Evolutionary conservation across 2,329 filamentous ascomycete species (phyloP), one percentile per base, ranked within the genome.

Genomic region (Hypoxylon sp.): DNA sequence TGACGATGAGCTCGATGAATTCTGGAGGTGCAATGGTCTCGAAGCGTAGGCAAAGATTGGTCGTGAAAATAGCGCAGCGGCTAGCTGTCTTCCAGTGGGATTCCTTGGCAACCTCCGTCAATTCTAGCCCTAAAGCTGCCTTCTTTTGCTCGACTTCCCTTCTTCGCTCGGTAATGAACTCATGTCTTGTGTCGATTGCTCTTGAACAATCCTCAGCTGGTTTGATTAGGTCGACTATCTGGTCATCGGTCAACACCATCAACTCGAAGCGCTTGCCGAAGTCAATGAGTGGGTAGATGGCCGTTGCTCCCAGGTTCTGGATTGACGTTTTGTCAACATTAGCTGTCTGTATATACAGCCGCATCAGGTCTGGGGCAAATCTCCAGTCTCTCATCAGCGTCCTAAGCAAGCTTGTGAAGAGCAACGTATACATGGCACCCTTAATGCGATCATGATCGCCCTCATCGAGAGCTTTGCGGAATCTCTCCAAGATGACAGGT

Each of bases 71-170:
- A 8, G 92, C 92, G 61, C 94, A 97, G 27, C 95, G 87, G 53
- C 90, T 93, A 5, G 95, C 95, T 72, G 97, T 94, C 82, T 97
- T 98, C 96, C 96, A 99, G 76, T 99, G 96, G 0, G 94, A 93
- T 2, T 87, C 87, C 73, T 88, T 90, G 1, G 93, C 92, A 64
- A 91, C 82, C 63, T 91, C 87, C 3, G 94, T 91, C 30, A 99
- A 84, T 76, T 98, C 94, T 58, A 93, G 82, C 0, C 94, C 92
- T 25, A 99, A 81, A 2, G 88, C 86, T 0, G 89, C 84, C 81
- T 99, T 99, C 81, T 92, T 94, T 57, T 85, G 84, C 78, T 99
- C 96, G 3, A 98, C 94, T 64, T 87, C 87, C 54, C 83, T 84
- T 62, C 94, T 87, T 61, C 95, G 91, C 68, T 89, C 88, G 61